Evolutionary conservation across 1,284 basidiomycete genomes (phyloP), one percentile per base, ranked within the genome.

Genomic region (Xanthoconium separans): DNA sequence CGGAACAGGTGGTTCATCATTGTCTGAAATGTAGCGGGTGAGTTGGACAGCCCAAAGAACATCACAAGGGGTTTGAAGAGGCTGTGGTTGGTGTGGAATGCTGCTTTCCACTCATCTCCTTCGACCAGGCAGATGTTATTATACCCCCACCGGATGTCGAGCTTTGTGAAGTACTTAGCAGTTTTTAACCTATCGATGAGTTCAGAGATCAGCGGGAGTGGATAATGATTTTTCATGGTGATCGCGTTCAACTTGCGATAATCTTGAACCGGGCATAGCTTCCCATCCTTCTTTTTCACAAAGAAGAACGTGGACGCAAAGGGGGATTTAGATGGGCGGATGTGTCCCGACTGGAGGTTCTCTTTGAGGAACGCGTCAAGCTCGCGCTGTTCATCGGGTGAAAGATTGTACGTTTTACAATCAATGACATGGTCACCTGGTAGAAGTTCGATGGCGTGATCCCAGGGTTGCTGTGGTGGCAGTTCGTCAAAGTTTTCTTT

Each of bases 201-300:
- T 16, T 44, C 13, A 2, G 50, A 29, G 12, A 70, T 73, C 1
- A 73, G 60, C 0, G 70, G 73, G 0, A 75, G 30, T 0, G 67
- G 67, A 40, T 66, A 65, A 0, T 53, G 49, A 31, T 71, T 67
- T 53, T 74, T 75, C 2, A 65, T 39, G 0, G 65, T 75, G 15
- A 68, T 58, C 0, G 36, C 31, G 55, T 75, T 75, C 11, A 75
- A 51, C 10, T 59, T 57, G 1, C 65, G 30, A 53, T 75, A 76
- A 42, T 50, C 52, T 12, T 36, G 6, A 2, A 36, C 34, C 16
- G 34, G 34, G 11, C 16, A 16, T 3, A 36, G 34, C 6, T 13
- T 43, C 4, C 44, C 44, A 39, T 54, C 48, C 13, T 54, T n/a
- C n/a, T n/a, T n/a, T n/a, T n/a, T n/a, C n/a, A n/a, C n/a, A n/a